Evolutionary conservation across 257 asterid genomes (phyloP), one percentile per base, ranked within the genome.

Genomic region (Eustoma russellianum): DNA sequence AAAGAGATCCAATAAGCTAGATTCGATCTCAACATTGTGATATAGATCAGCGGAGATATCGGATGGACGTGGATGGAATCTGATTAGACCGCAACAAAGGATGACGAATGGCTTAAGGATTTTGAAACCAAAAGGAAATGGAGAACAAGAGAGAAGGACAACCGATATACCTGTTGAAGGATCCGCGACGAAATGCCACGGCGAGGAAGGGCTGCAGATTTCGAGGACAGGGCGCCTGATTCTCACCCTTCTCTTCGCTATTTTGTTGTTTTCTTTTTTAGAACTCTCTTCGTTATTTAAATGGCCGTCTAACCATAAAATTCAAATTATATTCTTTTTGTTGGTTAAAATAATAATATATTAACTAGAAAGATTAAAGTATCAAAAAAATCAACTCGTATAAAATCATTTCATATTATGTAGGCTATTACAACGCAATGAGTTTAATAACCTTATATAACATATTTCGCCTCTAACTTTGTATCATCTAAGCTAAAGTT

Each of bases 11-110:
- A 24, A 4, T 0, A 33, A 38, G 40, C 0, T 18, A 62, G n/a
- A n/a, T n/a, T n/a, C n/a, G 52, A 65, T 45, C 40, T 33, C 40
- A 66, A 59, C 64, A 12, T 38, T 18, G 18, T 14, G 14, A 47
- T n/a, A 14, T 10, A 40, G 33, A 62, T 54, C 41, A 9, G 44
- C 45, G 46, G 54, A 59, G 71, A 66, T 66, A 66, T 59, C 38
- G 46, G 48, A 53, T 7, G n/a, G n/a, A n/a, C n/a, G n/a, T 1
- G 0, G 1, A 41, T 5, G 18, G 14, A 18, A 13, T 28, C 41
- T 33, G 56, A 15, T 12, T 12, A 35, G 2, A 13, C 33, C 30
- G 10, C 33, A 7, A 10, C 54, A 19, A 24, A 0, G 16, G 28
- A 48, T n/a, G 7, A 14, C 3, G 28, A 46, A 10, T 15, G 16